phyloP scores from a whole-genome alignment of 2,329 filamentous ascomycete species.

The Cytospora piceicola region DNA sequence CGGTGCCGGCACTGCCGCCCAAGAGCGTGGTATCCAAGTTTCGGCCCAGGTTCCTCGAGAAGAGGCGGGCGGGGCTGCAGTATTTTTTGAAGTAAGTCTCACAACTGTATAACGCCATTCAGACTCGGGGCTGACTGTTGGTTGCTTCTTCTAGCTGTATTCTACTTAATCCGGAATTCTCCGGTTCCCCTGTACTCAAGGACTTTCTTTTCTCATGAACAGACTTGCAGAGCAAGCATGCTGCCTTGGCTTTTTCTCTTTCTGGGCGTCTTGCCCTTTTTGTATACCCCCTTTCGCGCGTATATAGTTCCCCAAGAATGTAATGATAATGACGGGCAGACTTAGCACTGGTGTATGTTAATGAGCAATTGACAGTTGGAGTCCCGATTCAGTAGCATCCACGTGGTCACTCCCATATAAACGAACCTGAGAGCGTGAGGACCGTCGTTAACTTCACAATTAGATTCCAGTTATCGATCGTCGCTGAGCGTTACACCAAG shows the following conservation, averaged over 20 bases:
- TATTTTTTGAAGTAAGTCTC: conserved; percentile 87
- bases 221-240: conserved; percentile 1
- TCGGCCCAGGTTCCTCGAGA: conserved; percentile 81
- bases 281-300: conserved; percentile 25
- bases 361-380: background rate
- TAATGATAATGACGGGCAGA: conserved; percentile 29
- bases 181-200: conserved; percentile 85
- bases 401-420: background rate
- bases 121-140: conserved; percentile 23
- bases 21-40: conserved; percentile 92
- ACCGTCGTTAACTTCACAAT: background rate
- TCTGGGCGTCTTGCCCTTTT: background rate
- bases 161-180: conserved; percentile 90
- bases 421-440: background rate
- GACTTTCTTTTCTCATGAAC: conserved; percentile 78
- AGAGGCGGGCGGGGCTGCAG: conserved; percentile 77
- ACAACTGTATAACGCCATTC: background rate
- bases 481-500: conserved; percentile 1
- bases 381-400: background rate
- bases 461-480: conserved; percentile 2
- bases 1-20: conserved; percentile 87
- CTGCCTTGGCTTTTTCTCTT: background rate
- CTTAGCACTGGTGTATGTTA: background rate
- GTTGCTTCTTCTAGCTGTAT: conserved; percentile 68
- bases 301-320: conserved; percentile 23